Percentiles rank a stretch among this genome's conserved stretches.
Conservation (phyloP, 208 protist species). For the Acanthamoeba sp. region DNA sequence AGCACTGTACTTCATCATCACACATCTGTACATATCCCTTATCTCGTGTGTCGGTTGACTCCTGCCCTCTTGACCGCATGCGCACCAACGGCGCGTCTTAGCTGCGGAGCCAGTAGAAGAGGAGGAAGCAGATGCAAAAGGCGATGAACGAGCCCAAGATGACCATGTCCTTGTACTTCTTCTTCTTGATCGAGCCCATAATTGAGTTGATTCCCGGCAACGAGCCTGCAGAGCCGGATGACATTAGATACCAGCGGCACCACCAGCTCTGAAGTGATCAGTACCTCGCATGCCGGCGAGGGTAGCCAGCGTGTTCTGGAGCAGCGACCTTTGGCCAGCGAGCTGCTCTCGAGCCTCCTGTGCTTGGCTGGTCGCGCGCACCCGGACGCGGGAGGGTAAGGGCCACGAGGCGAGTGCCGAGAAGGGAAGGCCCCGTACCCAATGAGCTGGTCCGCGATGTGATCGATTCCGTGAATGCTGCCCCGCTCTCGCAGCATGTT, state of each 20-base stretch:
- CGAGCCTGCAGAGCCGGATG: not conserved
- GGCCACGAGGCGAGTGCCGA: too few species aligned
- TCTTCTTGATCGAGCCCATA: conserved; percentile 65
- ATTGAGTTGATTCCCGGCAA: conserved; percentile 47
- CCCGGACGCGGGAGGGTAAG: not conserved
- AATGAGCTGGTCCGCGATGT: conserved; percentile 47
- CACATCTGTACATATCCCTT: too few species aligned
- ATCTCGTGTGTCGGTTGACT: too few species aligned
- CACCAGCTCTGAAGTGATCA: not conserved
- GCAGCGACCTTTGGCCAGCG: conserved; percentile 2
- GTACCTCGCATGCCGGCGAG: conserved; percentile 38
- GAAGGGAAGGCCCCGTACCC: not conserved
- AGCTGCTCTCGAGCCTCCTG: conserved; percentile 35
- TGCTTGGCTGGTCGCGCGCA: conserved; percentile 29
- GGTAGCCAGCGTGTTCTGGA: not conserved
- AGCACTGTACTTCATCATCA: too few species aligned
- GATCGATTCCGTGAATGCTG: conserved; percentile 36
- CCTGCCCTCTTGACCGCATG: too few species aligned
- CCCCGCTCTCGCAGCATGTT: conserved; percentile 19
- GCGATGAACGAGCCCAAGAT: conserved; percentile 62
- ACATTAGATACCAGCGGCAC: not conserved
- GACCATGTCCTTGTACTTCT: conserved; percentile 66
- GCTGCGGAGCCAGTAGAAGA: conserved; percentile 71
- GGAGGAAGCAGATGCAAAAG: conserved; percentile 64
- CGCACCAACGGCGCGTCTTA: too few species aligned